Base-by-base conservation (phyloP, 1,139 yeast species). In the Blastobotrys malaysiensis region DNA sequence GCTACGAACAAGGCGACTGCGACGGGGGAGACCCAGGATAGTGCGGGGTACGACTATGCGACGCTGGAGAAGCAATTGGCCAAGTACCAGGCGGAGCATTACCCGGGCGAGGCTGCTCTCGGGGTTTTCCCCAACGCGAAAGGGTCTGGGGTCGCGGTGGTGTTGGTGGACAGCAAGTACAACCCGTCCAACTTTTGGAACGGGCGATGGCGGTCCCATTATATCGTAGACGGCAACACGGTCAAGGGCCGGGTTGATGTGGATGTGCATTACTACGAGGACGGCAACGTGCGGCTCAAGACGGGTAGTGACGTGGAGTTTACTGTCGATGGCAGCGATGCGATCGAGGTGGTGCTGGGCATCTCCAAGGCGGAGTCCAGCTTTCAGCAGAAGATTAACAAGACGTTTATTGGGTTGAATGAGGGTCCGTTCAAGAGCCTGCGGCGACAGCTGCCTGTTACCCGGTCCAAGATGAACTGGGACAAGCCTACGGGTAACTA, bases 391-490 rank as follows among this genome's bases (percentile, higher is more conserved):
- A 73, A 77, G 51, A 73, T 91, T 55, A 81, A 87, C 63, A 78
- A 75, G 56, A 77, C 86, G 56, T 87, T 93, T 66, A 76, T 80
- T 47, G 81, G 81, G 39, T 77, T 93, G 66, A 91, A 91, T 70
- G 96, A 89, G 61, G 79, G 79, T 52, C 80, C 83, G 56, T 93
- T 93, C 75, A 93, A 91, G 72, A 80, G 81, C 58, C 79, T 93
- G 62, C 81, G 99, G 73, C 83, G 99, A 69, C 88, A 89, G 69
- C 77, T 93, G 59, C 99, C 99, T 2, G 85, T 93, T 45, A 91
- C 96, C 26, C 80, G 97, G 67, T 81, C 96, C 14, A 90, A 87
- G 71, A 86, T 93, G 67, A 88, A 89, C 69, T 93, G 99, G 99
- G 96, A 96, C 46, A 87, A 82, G 66, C 90, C 97, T 16, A 88